Base-by-base conservation (phyloP, 148 eudicot species). In the Chenopodium album region DNA sequence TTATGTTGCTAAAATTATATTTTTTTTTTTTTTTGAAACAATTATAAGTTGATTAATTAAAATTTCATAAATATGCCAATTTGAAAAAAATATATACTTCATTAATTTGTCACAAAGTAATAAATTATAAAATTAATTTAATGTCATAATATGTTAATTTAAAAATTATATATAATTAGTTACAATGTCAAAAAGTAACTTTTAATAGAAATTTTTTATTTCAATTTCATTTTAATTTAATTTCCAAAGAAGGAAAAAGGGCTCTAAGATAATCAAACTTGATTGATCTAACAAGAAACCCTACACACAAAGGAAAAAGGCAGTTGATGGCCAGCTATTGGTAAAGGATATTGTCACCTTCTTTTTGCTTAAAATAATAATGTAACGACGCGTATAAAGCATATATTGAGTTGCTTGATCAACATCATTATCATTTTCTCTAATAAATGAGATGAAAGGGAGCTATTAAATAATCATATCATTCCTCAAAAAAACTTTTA, bases 341-440 rank as follows among this genome's bases (percentile, higher is more conserved):
- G 52, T 9, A 54, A 54, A 76, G 67, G 46, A 32, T 8, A 76
- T 76, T 16, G 70, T 37, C 52, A 63, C 8, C 16, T 11, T 31
- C 79, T 77, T 41, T 77, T 77, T 77, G 52, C 71, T 44, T 60
- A 22, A 62, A 77, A 37, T 32, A 77, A 77, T 77, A 20, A 9
- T 72, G 37, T 37, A 31, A 34, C 44, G 9, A 31, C 70, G 52
- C 66, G 54, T 60, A 41, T 32, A 4, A 37, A 77, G 54, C 79
- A 72, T 44, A 34, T 3, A 34, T 3, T 37, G 20, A 77, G 70
- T 23, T 77, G 31, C 29, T 63, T 59, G 11, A 77, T 63, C 70
- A 77, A 62, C 48, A 37, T 62, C 70, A 60, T 76, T 29, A 77
- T 62, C 41, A 13, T 56, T 26, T 26, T 76, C 46, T 76, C 41